Evolutionary conservation across 768 basidiomycete species (phyloP), one percentile per base, ranked within the genome.

Genomic region (Trametes coccinea): DNA sequence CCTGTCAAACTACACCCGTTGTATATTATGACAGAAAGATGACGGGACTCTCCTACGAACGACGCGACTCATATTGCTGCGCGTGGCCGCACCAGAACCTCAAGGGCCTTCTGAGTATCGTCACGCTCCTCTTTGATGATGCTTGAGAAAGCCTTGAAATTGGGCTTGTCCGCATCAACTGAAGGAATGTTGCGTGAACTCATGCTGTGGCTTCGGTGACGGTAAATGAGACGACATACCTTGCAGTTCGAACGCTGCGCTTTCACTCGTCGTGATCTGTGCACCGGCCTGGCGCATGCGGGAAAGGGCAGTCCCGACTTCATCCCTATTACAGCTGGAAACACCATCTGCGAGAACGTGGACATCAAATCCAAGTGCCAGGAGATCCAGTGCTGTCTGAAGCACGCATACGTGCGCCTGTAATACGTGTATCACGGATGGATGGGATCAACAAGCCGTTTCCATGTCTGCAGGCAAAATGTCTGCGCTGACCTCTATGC

Each of bases 361-460:
- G 5, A 90, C 85, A 60, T 79, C 71, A 46, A 79, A 81, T 0
- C 78, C 78, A 0, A 33, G 65, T 46, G 77, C 69, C 3, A 89
- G 72, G 11, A 96, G 80, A 61, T 89, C 87, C 16, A 95, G 76
- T 0, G 88, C 80, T 0, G 93, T 91, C 73, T 96, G 94, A 5
- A 94, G 80, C 8, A 96, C 85, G 69, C 95, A 97, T 62, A 97
- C 85, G 67, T 96, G 95, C 14, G 90, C 84, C 93, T 95, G 65
- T 64, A n/a, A 27, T 61, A 17, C 5, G 5, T 22, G 46, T 27
- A 47, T n/a, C 37, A 16, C 43, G 30, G 7, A 16, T 55, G 29
- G 30, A 30, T 16, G 33, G 4, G 10, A n/a, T 31, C 48, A 49
- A 49, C 9, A 8, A 10, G 29, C 4, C 31, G 30, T 30, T 31